A percentile compares a stretch with the other conserved stretches of the same genome.
Conservation (phyloP, 441 rosid species). For the Erodium moschatum region DNA sequence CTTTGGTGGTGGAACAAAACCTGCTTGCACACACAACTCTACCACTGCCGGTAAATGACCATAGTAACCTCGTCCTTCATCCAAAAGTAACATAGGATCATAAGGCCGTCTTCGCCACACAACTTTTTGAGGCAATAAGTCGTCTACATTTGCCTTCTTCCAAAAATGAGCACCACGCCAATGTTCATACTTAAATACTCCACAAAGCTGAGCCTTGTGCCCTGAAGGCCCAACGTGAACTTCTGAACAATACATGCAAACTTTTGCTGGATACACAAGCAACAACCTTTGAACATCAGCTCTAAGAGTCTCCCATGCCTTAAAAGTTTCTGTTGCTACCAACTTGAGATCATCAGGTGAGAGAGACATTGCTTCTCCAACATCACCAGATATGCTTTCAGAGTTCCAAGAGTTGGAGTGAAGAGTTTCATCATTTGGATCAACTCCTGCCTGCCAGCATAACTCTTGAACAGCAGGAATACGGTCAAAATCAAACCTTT, state of each 20-base stretch:
- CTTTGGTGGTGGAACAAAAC: conserved; percentile 46
- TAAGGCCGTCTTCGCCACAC: conserved; percentile 72
- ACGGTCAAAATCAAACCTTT: conserved; percentile 65
- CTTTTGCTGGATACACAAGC: conserved; percentile 58
- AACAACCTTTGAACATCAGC: conserved; percentile 50
- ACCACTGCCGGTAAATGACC: conserved; percentile 83
- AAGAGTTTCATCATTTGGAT: conserved; percentile 26
- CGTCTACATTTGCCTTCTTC: conserved; percentile 60
- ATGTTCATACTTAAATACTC: conserved; percentile 65
- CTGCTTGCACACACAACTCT: conserved; percentile 66
- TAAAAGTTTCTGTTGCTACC: conserved; percentile 47
- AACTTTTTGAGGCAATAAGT: conserved; percentile 63
- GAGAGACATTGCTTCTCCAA: conserved; percentile 30
- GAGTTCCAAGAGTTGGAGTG: conserved; percentile 17
- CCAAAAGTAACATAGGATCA: conserved; percentile 57
- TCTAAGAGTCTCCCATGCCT: conserved; percentile 66
- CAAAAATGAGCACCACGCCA: conserved; percentile 70
- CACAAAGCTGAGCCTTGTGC: conserved; percentile 65
- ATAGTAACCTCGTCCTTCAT: conserved; percentile 55
- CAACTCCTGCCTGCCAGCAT: conserved; percentile 74
- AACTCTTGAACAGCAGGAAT: conserved; percentile 71
- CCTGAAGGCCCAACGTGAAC: conserved; percentile 73
- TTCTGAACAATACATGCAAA: conserved; percentile 65
- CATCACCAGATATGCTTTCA: conserved; percentile 9
- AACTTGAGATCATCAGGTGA: conserved; percentile 32